Evolutionary conservation across 2,329 filamentous ascomycete genomes (phyloP).

Genomic region (Cercospora brassicicola): DNA sequence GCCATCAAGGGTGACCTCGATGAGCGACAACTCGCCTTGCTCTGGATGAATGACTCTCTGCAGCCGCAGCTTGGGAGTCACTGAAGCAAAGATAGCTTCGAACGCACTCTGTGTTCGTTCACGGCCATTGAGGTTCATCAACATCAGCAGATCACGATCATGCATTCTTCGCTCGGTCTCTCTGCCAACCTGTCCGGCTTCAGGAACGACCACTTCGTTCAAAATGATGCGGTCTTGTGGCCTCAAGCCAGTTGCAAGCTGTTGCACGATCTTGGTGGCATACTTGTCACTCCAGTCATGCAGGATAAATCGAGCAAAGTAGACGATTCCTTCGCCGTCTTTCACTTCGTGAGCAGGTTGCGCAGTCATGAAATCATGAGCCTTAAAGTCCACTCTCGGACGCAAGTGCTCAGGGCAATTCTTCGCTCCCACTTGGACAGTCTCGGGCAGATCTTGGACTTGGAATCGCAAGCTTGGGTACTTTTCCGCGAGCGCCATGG

Average conservation of each 20-base stretch:
- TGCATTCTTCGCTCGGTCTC: slow-evolving; percentile 27
- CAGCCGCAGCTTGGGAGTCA: slow-evolving; percentile 23
- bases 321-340: slow-evolving; percentile 18
- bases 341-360: slow-evolving; percentile 18
- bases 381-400: slow-evolving; percentile 17
- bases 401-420: slow-evolving; percentile 23
- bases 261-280: slow-evolving; percentile 26
- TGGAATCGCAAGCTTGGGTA: slow-evolving; percentile 26
- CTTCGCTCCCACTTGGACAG: slow-evolving; percentile 27
- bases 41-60: slow-evolving; percentile 20
- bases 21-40: slow-evolving; percentile 27
- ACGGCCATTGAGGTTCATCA: slow-evolving; percentile 30
- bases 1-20: slow-evolving; percentile 22
- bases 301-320: slow-evolving; percentile 28
- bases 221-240: slow-evolving; percentile 27
- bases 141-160: slow-evolving; percentile 30
- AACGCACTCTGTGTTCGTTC: slow-evolving; percentile 28
- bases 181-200: slow-evolving; percentile 21
- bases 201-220: slow-evolving; percentile 29
- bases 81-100: slow-evolving; percentile 21
- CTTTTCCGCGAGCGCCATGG: slow-evolving; percentile 27
- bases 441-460: slow-evolving; percentile 30
- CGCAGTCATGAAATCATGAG: slow-evolving; percentile 24
- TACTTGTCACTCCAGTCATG: slow-evolving; percentile 33
- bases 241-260: slow-evolving; percentile 20